Conservation (phyloP, 306 rosid species). For the Comarum palustre region DNA sequence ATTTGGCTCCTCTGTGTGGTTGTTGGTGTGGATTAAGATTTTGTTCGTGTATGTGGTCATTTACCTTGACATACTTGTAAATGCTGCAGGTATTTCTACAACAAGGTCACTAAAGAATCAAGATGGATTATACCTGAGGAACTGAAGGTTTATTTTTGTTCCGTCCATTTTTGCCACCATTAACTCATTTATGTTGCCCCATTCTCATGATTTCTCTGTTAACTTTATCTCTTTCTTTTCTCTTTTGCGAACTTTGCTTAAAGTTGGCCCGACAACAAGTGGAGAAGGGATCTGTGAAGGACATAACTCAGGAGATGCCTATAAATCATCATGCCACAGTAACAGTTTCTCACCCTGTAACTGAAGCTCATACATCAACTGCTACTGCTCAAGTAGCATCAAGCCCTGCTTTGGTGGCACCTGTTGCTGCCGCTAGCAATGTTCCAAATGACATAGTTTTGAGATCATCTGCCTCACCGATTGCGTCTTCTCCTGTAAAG, state of each 20-base stretch:
- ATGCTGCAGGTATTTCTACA: conserved; percentile 70
- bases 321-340: conserved; percentile 40
- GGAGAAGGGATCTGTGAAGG: conserved; percentile 50
- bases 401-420: conserved; percentile 63
- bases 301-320: conserved; percentile 34
- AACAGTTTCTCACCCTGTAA: conserved; percentile 39
- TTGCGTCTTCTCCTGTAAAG: conserved; percentile 35
- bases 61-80: conserved; percentile 27
- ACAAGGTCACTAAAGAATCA: conserved; percentile 78
- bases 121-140: conserved; percentile 90
- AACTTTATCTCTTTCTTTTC: conserved; percentile 1
- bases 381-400: conserved; percentile 44
- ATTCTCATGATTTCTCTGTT: not conserved
- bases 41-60: conserved; percentile 18
- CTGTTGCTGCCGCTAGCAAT: conserved; percentile 45
- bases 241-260: conserved; percentile 30
- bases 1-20: conserved; percentile 19
- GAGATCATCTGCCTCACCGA: conserved; percentile 55
- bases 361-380: conserved; percentile 51
- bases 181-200: conserved; percentile 12
- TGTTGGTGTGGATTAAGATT: conserved; percentile 12
- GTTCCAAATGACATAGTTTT: conserved; percentile 39
- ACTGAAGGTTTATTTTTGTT: conserved; percentile 56
- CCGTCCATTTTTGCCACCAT: not conserved
- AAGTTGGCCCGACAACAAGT: conserved; percentile 85